phyloP scores from a whole-genome alignment of 1,284 basidiomycete species.

The Malassezia pachydermatis region DNA sequence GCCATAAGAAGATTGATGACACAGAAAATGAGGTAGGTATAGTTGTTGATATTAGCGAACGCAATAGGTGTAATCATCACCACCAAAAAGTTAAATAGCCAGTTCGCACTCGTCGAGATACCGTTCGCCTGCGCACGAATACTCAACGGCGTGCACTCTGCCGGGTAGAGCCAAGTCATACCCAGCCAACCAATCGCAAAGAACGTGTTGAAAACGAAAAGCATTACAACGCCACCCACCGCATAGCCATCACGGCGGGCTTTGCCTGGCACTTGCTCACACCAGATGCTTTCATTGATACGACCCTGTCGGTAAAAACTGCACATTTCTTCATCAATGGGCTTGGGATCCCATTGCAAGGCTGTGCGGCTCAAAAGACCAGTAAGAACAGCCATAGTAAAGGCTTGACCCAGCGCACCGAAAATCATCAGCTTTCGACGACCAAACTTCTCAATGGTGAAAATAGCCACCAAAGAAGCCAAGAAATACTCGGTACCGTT shows the following conservation, averaged over 20 bases:
- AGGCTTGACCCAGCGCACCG: conserved; percentile 31
- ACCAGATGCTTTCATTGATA: not conserved
- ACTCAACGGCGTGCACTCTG: conserved; percentile 41
- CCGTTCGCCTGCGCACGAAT: conserved; percentile 43
- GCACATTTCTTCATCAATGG: conserved; percentile 1
- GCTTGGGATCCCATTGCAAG: not conserved
- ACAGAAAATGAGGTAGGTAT: conserved; percentile 32
- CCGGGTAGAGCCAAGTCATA: conserved; percentile 47
- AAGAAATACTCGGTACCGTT: conserved; percentile 46
- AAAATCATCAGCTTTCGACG: conserved; percentile 42
- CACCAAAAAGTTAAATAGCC: conserved; percentile 43
- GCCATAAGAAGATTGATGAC: conserved; percentile 32
- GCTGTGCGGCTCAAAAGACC: conserved; percentile 9
- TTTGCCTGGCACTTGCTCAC: not conserved
- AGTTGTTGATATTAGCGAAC: conserved; percentile 23
- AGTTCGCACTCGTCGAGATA: conserved; percentile 37
- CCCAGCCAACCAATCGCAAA: conserved; percentile 46
- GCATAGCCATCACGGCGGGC: not conserved
- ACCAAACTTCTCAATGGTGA: conserved; percentile 36
- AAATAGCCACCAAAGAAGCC: conserved; percentile 43
- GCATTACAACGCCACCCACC: conserved; percentile 9
- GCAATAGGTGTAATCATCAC: conserved; percentile 36
- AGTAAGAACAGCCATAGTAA: conserved; percentile 36
- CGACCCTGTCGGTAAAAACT: no score
- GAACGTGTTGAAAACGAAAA: conserved; percentile 40